These are phyloP conservation scores for Akebia trifoliata DNA, from an alignment of 164 flowering plant genomes.

Conservation along the genomic window DNA sequence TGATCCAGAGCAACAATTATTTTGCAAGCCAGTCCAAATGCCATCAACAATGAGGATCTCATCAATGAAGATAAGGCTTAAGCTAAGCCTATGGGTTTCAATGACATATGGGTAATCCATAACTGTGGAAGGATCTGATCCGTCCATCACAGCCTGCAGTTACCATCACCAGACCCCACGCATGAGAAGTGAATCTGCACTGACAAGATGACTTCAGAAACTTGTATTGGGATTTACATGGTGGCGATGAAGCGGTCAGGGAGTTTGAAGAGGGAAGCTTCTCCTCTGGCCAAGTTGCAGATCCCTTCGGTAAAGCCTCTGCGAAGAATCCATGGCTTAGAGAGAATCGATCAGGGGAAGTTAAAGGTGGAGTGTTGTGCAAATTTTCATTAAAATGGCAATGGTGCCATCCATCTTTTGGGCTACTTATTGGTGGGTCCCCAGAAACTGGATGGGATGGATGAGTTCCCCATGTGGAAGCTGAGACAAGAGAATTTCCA, in stretches of 20 bases:
- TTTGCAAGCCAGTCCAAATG: background rate
- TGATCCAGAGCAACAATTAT: background rate
- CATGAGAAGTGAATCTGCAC: constrained; percentile 33
- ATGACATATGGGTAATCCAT: constrained; percentile 69
- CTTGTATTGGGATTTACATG: constrained; percentile 46
- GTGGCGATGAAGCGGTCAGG: constrained; percentile 23
- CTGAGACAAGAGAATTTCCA: constrained; percentile 9
- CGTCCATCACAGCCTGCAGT: constrained; percentile 88
- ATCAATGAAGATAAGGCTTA: background rate
- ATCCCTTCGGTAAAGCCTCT: constrained; percentile 46
- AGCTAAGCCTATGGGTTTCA: constrained; percentile 26
- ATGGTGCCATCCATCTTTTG: constrained; percentile 16
- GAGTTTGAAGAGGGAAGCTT: constrained; percentile 35
- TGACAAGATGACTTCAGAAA: constrained; percentile 58
- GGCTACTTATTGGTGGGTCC: constrained; percentile 9
- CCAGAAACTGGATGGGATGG: constrained; percentile 15
- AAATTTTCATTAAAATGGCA: constrained; percentile 19
- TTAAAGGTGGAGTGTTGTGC: constrained; percentile 20
- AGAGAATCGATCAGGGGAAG: constrained; percentile 43
- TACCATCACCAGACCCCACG: constrained; percentile 84
- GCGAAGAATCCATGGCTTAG: constrained; percentile 38
- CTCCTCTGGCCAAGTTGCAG: constrained; percentile 92
- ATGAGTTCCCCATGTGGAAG: constrained; percentile 15
- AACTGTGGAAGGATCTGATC: constrained; percentile 67
- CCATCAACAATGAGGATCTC: background rate